A percentile compares a stretch with the other conserved stretches of the same genome.
phyloP scores from a whole-genome alignment of 257 asterid species.

The Echium plantagineum region DNA sequence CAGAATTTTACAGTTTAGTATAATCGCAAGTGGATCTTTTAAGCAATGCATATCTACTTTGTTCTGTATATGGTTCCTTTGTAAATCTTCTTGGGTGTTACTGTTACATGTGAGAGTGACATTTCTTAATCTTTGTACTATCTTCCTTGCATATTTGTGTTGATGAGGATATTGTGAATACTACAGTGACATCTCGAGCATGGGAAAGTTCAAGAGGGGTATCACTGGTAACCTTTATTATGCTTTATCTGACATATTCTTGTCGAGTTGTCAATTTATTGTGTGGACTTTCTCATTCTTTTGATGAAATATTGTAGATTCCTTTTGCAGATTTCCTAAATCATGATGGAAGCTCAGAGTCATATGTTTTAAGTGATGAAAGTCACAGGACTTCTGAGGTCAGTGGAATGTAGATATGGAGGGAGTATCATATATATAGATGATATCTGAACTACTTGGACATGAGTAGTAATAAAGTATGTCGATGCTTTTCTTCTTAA shows the following conservation, averaged over 20 bases:
- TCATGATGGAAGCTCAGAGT: constrained; percentile 52
- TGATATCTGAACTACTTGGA: too few relatives aligned
- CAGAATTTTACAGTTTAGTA: too few relatives aligned
- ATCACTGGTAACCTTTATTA: constrained; percentile 35
- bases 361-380: constrained; percentile 47
- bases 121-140: background rate
- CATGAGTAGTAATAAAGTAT: too few relatives aligned
- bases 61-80: too few relatives aligned
- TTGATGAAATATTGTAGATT: constrained; percentile 25
- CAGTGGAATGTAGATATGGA: background rate
- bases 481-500: background rate
- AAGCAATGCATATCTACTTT: too few relatives aligned
- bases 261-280: background rate
- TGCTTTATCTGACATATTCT: background rate
- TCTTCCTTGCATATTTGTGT: background rate
- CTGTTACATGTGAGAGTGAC: background rate
- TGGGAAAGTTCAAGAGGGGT: constrained; percentile 76
- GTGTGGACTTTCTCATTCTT: background rate
- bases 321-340: constrained; percentile 86
- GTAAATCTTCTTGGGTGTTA: background rate
- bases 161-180: constrained; percentile 5
- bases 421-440: too few relatives aligned
- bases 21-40: background rate
- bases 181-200: constrained; percentile 70
- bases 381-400: constrained; percentile 1